phyloP scores from a whole-genome alignment of 1,139 yeast genomes.

The Wickerhamomyces sp. region DNA sequence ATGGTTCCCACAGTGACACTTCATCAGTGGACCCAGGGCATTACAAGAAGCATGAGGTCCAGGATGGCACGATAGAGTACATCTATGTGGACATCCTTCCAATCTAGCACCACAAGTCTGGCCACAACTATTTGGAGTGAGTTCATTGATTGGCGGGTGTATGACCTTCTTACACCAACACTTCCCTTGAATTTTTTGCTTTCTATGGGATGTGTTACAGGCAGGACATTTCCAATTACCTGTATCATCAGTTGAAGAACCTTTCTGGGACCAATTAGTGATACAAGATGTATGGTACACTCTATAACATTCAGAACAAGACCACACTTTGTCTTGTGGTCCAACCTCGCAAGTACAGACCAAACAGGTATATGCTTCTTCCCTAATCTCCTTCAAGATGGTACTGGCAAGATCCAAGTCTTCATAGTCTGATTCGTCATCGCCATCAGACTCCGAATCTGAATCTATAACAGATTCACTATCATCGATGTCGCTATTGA shows the following conservation, averaged over 20 bases:
- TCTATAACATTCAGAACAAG: slow-evolving; percentile 67
- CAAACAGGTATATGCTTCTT: slow-evolving; percentile 70
- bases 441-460: slow-evolving; percentile 5
- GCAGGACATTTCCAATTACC: slow-evolving; percentile 86
- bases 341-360: slow-evolving; percentile 84
- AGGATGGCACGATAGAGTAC: slow-evolving; percentile 78
- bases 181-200: slow-evolving; percentile 41
- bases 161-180: slow-evolving; percentile 89
- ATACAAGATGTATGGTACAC: slow-evolving; percentile 83
- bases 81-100: slow-evolving; percentile 66
- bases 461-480: not conserved
- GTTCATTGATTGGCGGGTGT: slow-evolving; percentile 57
- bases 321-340: slow-evolving; percentile 63
- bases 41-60: slow-evolving; percentile 86
- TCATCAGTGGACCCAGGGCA: slow-evolving; percentile 65
- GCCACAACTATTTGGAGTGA: slow-evolving; percentile 86
- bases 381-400: slow-evolving; percentile 49
- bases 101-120: slow-evolving; percentile 63
- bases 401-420: slow-evolving; percentile 26
- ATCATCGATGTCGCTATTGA: not conserved
- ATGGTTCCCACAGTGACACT: slow-evolving; percentile 73
- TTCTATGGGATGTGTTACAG: slow-evolving; percentile 46
- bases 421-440: slow-evolving; percentile 4
- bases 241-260: slow-evolving; percentile 54
- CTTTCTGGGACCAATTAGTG: slow-evolving; percentile 74